phyloP scores from a whole-genome alignment of 371 early-diverging fungal genomes.

The Funneliformis caledonium region DNA sequence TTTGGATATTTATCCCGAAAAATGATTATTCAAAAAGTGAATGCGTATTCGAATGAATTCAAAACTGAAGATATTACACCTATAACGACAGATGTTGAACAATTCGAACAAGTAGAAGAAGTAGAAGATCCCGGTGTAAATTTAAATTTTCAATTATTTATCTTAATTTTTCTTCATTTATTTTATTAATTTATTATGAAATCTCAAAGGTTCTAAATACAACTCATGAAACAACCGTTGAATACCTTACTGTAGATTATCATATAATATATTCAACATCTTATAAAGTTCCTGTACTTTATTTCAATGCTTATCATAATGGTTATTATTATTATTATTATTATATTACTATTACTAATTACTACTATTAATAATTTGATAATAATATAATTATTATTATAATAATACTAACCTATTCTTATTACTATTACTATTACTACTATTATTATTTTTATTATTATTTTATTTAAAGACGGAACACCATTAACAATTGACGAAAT shows the following conservation, averaged over 20 bases:
- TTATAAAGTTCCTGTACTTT: conserved; percentile 75
- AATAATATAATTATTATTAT: no score
- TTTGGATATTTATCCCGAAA: conserved; percentile 30
- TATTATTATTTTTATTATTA: not conserved
- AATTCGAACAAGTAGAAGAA: conserved; percentile 4
- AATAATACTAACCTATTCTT: no score
- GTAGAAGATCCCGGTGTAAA: conserved; percentile 23
- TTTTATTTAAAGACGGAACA: conserved; percentile 47
- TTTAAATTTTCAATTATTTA: not conserved
- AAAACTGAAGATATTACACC: not conserved
- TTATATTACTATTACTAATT: not conserved
- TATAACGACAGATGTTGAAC: not conserved
- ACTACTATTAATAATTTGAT: not conserved
- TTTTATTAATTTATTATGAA: not conserved
- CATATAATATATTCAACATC: conserved; percentile 71
- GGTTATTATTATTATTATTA: conserved; percentile 44
- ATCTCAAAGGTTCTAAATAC: not conserved
- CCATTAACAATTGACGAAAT: conserved; percentile 55
- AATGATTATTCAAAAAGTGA: not conserved
- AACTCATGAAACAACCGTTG: not conserved
- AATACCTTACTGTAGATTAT: conserved; percentile 56
- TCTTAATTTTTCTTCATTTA: not conserved
- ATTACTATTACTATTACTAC: not conserved
- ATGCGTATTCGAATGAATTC: not conserved
- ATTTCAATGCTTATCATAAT: conserved; percentile 59